These are phyloP conservation scores for Pseudogymnoascus sp. DNA, from an alignment of 2,329 filamentous ascomycete genomes.

Conservation along the genomic window DNA sequence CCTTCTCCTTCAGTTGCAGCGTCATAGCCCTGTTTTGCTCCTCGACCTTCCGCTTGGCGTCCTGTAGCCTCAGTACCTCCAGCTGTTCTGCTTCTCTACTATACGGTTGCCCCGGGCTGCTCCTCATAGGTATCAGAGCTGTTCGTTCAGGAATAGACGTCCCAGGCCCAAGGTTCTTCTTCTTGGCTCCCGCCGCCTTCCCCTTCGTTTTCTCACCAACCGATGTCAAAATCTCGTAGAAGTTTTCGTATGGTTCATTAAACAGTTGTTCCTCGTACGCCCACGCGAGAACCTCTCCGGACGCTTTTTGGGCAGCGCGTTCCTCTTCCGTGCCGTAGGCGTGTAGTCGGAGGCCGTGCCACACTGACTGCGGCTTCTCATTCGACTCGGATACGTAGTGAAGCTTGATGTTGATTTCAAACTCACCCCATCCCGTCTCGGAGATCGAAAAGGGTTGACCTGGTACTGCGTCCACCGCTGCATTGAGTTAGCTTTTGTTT, in stretches of 20 bases:
- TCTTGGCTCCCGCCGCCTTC: slow-evolving; percentile 45
- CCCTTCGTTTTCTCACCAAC: slow-evolving; percentile 52
- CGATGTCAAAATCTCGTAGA: slow-evolving; percentile 78
- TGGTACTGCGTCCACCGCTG: slow-evolving; percentile 62
- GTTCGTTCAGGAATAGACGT: slow-evolving; percentile 51
- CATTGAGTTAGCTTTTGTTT: neutral
- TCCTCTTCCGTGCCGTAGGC: slow-evolving; percentile 79
- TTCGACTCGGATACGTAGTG: slow-evolving; percentile 82
- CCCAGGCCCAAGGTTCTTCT: slow-evolving; percentile 32
- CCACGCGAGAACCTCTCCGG: slow-evolving; percentile 65
- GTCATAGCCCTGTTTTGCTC: slow-evolving; percentile 38
- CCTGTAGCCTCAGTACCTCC: slow-evolving; percentile 53
- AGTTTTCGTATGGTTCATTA: slow-evolving; percentile 90
- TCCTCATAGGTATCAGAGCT: slow-evolving; percentile 65
- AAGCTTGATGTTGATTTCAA: slow-evolving; percentile 90
- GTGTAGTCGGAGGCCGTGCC: slow-evolving; percentile 85
- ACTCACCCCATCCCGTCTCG: slow-evolving; percentile 97
- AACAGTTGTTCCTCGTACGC: slow-evolving; percentile 92
- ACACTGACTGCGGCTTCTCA: slow-evolving; percentile 93
- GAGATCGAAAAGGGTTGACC: slow-evolving; percentile 70
- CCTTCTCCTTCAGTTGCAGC: slow-evolving; percentile 49
- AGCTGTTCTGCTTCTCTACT: slow-evolving; percentile 61
- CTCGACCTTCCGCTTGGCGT: slow-evolving; percentile 57
- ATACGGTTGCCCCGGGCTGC: slow-evolving; percentile 62
- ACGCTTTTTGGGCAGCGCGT: slow-evolving; percentile 49